Evolutionary conservation across 139 green algal genomes (phyloP).

Genomic region (Chlamydomonas sphaeroides): DNA sequence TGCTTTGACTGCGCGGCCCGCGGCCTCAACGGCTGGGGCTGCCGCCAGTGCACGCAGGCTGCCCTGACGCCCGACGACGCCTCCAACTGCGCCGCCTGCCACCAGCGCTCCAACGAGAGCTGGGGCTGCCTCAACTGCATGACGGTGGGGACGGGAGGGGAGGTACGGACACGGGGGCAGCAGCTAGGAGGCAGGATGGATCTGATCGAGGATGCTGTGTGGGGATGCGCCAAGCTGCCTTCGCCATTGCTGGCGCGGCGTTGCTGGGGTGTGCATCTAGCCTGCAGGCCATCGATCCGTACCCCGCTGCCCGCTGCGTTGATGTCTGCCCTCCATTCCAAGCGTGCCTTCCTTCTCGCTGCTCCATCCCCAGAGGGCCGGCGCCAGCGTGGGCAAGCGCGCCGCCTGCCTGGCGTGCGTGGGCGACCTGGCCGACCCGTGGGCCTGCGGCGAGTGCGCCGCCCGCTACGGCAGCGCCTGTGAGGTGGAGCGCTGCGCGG

Average conservation of each 20-base stretch:
- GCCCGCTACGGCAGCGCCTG: slow-evolving; percentile 1
- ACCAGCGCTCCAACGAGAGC: neutral
- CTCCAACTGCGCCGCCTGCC: neutral
- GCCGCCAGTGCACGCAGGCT: neutral
- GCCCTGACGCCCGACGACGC: neutral
- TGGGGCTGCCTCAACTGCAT: neutral
- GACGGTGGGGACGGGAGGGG: neutral
- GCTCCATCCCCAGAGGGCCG: neutral
- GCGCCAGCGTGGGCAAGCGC: neutral
- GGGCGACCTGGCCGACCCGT: neutral
- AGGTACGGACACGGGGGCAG: no score
- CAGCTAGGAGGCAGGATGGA: no score
- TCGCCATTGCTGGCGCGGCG: neutral
- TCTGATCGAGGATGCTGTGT: no score
- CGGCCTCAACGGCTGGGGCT: slow-evolving; percentile 5
- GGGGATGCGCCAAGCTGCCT: no score
- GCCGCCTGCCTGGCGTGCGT: slow-evolving; percentile 3
- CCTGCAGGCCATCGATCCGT: neutral
- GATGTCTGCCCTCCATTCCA: neutral
- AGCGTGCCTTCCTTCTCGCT: neutral
- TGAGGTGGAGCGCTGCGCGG: slow-evolving; percentile 4
- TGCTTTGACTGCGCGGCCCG: neutral
- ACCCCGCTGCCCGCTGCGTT: neutral
- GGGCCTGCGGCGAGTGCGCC: slow-evolving; percentile 17
- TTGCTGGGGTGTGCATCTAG: neutral